Evolutionary conservation across 2,329 filamentous ascomycete species (phyloP).

Genomic region (Triangularia verruculosa): DNA sequence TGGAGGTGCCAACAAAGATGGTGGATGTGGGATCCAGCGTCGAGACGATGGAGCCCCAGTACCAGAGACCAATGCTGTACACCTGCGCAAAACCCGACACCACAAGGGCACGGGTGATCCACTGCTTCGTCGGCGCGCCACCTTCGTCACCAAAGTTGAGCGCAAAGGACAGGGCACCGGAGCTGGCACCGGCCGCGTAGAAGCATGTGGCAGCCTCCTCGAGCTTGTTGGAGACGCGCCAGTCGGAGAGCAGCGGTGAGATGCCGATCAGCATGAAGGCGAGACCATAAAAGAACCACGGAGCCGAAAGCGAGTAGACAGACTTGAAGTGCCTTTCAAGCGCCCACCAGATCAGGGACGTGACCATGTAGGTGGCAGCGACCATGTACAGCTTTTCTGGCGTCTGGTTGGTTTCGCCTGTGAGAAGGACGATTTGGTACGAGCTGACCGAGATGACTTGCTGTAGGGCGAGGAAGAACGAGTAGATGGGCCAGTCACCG

Average conservation of each 20-base stretch:
- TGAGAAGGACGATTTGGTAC: slow-evolving; percentile 66
- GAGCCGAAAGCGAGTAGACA: slow-evolving; percentile 55
- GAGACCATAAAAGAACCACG: slow-evolving; percentile 61
- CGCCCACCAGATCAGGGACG: slow-evolving; percentile 61
- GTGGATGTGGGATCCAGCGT: slow-evolving; percentile 37
- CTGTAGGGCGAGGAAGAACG: slow-evolving; percentile 57
- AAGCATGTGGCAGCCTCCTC: slow-evolving; percentile 60
- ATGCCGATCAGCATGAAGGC: slow-evolving; percentile 63
- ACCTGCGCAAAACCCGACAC: slow-evolving; percentile 67
- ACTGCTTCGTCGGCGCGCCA: slow-evolving; percentile 59
- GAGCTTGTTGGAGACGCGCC: slow-evolving; percentile 42
- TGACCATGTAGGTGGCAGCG: slow-evolving; percentile 55
- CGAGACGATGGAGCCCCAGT: slow-evolving; percentile 59
- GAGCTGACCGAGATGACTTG: slow-evolving; percentile 65
- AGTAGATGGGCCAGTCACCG: slow-evolving; percentile 64
- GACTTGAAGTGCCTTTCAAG: slow-evolving; percentile 58
- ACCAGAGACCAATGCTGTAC: slow-evolving; percentile 64
- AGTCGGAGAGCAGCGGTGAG: slow-evolving; percentile 50
- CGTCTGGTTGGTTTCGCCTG: slow-evolving; percentile 58
- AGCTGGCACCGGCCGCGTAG: slow-evolving; percentile 61
- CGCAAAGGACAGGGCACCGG: slow-evolving; percentile 63
- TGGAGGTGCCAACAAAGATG: slow-evolving; percentile 37
- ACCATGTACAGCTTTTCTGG: slow-evolving; percentile 59
- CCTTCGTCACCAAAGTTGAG: slow-evolving; percentile 63
- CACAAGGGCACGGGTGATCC: slow-evolving; percentile 64